These are phyloP conservation scores for Suillus plorans DNA, from an alignment of 768 basidiomycete genomes.

Conservation along the genomic window DNA sequence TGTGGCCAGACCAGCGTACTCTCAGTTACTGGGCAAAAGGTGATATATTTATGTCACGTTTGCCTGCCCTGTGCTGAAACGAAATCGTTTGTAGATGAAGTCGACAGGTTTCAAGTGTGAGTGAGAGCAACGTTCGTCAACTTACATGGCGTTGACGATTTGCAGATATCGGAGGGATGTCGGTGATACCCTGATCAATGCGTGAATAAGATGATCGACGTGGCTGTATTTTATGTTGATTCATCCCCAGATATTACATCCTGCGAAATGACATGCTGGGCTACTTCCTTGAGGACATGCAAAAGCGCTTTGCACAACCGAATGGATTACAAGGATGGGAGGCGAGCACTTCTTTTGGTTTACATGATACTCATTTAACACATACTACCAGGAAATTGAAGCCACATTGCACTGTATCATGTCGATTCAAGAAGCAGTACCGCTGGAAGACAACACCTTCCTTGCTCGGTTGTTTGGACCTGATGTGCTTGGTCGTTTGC, in stretches of 20 bases:
- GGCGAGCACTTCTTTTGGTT: constrained; percentile 39
- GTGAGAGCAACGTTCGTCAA: constrained; percentile 22
- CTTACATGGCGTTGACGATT: constrained; percentile 6
- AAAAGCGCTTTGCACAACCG: constrained; percentile 47
- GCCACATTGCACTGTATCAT: constrained; percentile 84
- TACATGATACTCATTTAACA: not conserved
- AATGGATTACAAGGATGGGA: constrained; percentile 66
- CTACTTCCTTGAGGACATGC: constrained; percentile 63
- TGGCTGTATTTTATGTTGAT: constrained; percentile 10
- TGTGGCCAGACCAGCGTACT: constrained; percentile 56
- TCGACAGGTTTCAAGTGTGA: constrained; percentile 78
- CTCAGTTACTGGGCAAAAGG: constrained; percentile 67
- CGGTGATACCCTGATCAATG: constrained; percentile 86
- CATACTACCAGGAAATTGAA: constrained; percentile 67
- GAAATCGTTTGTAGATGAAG: constrained; percentile 53
- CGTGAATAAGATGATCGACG: constrained; percentile 46
- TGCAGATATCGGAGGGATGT: constrained; percentile 79
- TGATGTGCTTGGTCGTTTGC: constrained; percentile 66
- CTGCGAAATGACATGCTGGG: constrained; percentile 81
- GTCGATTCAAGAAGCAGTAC: constrained; percentile 86
- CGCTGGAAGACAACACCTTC: constrained; percentile 51
- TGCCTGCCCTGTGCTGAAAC: not conserved
- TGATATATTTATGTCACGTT: constrained; percentile 29
- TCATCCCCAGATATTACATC: constrained; percentile 70
- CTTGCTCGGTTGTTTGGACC: constrained; percentile 70